Percentiles rank a stretch among this genome's conserved stretches.
Evolutionary conservation across 2,329 filamentous ascomycete genomes (phyloP).

Genomic region (Daldinia sp.): DNA sequence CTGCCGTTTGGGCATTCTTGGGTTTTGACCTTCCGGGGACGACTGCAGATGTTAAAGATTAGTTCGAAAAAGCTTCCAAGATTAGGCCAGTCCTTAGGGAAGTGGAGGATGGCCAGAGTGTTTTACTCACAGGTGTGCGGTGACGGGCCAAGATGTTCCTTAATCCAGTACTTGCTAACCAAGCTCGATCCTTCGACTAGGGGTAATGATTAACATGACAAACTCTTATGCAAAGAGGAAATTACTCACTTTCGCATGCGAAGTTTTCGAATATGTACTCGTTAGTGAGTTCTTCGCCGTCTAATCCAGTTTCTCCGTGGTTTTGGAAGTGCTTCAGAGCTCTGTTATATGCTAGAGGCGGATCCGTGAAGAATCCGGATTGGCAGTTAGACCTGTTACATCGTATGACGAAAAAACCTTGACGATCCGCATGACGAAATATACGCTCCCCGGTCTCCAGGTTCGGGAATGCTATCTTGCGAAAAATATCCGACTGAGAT

Average conservation of each 20-base stretch:
- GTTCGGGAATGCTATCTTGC: constrained; percentile 48
- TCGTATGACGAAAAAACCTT: constrained; percentile 49
- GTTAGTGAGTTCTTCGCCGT: constrained; percentile 45
- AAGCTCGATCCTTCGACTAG: constrained; percentile 47
- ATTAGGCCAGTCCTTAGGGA: no score
- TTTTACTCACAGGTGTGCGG: constrained; percentile 48
- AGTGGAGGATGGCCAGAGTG: neutral
- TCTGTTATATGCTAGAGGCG: constrained; percentile 49
- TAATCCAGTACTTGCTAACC: constrained; percentile 50
- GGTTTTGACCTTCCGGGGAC: constrained; percentile 35
- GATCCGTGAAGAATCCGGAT: constrained; percentile 43
- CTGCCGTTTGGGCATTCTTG: constrained; percentile 17
- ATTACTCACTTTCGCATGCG: constrained; percentile 45
- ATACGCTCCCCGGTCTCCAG: constrained; percentile 48
- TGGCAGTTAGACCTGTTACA: constrained; percentile 44
- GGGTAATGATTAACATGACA: constrained; percentile 15
- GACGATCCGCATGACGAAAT: constrained; percentile 45
- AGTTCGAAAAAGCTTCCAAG: no score
- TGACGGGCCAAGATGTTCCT: constrained; percentile 45
- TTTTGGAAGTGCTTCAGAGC: constrained; percentile 50
- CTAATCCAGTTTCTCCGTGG: constrained; percentile 35
- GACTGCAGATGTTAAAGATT: constrained; percentile 39
- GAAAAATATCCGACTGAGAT: constrained; percentile 35
- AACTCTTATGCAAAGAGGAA: neutral
- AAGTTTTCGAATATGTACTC: constrained; percentile 51